These are phyloP conservation scores for Amaranthus tricolor DNA, from an alignment of 179 eudicot species.

Conservation along the genomic window DNA sequence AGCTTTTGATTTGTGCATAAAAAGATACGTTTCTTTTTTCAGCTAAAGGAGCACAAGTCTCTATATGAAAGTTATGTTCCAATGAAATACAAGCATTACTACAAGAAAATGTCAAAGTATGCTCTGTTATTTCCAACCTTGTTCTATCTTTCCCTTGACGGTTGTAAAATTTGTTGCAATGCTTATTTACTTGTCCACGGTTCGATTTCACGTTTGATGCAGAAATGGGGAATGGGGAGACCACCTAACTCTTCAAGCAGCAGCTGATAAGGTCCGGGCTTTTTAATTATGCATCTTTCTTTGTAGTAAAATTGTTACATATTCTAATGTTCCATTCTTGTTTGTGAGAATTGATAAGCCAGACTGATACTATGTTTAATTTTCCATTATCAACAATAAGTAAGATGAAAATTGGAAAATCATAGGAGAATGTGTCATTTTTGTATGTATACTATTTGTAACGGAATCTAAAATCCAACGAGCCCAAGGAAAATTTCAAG, in stretches of 20 bases:
- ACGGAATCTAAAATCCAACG: background rate
- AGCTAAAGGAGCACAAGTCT: constrained; percentile 63
- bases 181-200: background rate
- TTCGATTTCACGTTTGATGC: constrained; percentile 18
- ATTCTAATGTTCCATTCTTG: background rate
- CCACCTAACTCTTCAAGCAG: constrained; percentile 92
- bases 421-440: background rate
- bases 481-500: background rate
- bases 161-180: background rate
- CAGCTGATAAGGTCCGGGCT: constrained; percentile 72
- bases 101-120: constrained; percentile 90
- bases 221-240: constrained; percentile 96
- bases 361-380: constrained; percentile 2
- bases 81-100: constrained; percentile 83
- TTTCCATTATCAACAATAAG: background rate
- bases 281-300: constrained; percentile 11
- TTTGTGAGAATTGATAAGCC: background rate
- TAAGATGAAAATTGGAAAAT: background rate
- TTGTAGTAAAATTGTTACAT: constrained; percentile 6
- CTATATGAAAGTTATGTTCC: constrained; percentile 87
- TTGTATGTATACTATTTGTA: background rate
- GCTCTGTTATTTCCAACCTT: constrained; percentile 10
- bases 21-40: constrained; percentile 26
- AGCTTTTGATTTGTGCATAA: background rate
- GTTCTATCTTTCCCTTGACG: background rate